A percentile compares a stretch with the other conserved stretches of the same genome.
Evolutionary conservation across 73 alveolate species (phyloP).

Genomic region (Symbiodinium pilosum): DNA sequence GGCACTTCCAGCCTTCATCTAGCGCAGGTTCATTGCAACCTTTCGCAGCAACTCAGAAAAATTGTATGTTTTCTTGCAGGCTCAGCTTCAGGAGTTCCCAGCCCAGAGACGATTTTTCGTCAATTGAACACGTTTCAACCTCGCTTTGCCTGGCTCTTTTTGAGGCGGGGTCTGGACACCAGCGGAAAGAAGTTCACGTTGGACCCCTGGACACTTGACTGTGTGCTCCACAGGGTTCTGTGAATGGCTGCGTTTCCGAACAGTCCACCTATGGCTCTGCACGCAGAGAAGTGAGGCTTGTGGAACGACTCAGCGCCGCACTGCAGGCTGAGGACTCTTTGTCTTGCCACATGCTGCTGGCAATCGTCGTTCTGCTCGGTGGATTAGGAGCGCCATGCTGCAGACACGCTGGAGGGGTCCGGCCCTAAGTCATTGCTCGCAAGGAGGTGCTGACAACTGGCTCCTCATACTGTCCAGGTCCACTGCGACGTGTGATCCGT

Average conservation of each 20-base stretch:
- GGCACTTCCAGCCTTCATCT: not conserved
- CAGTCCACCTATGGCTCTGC: too few relatives aligned
- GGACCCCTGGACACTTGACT: not conserved
- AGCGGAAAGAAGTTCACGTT: slow-evolving; percentile 9
- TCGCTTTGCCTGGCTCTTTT: not conserved
- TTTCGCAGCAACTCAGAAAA: too few relatives aligned
- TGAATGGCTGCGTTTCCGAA: too few relatives aligned
- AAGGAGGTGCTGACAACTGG: too few relatives aligned
- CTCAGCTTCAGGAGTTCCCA: not conserved
- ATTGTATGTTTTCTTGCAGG: not conserved
- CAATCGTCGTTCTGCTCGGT: too few relatives aligned
- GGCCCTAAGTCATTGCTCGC: too few relatives aligned
- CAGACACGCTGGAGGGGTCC: too few relatives aligned
- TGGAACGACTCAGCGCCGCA: slow-evolving; percentile 12
- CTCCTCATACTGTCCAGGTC: not conserved
- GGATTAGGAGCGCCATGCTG: too few relatives aligned
- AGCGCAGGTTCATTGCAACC: too few relatives aligned
- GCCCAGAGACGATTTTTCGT: not conserved
- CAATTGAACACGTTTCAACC: not conserved
- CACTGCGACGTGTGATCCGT: not conserved
- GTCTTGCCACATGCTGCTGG: not conserved
- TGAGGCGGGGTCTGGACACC: slow-evolving; percentile 15
- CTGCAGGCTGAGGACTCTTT: not conserved
- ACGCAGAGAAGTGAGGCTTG: not conserved
- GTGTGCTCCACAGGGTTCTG: too few relatives aligned